phyloP scores from a whole-genome alignment of 208 protist genomes.

The Trypanosoma rangeli region DNA sequence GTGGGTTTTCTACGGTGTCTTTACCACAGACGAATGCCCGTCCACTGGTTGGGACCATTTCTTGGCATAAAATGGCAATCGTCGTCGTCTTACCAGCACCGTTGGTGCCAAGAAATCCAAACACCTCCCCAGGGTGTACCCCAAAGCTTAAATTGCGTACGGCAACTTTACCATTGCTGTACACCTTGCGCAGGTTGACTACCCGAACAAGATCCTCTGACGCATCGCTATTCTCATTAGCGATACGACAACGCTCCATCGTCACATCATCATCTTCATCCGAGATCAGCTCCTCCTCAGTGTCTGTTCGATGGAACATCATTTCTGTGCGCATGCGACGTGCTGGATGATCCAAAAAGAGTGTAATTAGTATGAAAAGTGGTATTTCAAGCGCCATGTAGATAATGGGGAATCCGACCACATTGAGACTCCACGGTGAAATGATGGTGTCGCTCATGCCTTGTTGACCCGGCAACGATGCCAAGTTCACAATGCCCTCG shows the following conservation, averaged over 20 bases:
- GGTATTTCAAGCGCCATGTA: constrained; percentile 68
- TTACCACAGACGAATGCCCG: constrained; percentile 46
- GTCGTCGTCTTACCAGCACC: constrained; percentile 88
- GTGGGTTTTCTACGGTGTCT: constrained; percentile 45
- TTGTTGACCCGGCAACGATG: constrained; percentile 20
- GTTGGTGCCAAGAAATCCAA: constrained; percentile 89
- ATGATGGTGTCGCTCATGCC: constrained; percentile 23
- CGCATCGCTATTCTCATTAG: constrained; percentile 1
- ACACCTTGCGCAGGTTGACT: constrained; percentile 58
- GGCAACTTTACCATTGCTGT: constrained; percentile 64
- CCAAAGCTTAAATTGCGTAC: constrained; percentile 72
- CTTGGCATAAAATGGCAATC: constrained; percentile 78
- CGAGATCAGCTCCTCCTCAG: constrained; percentile 29
- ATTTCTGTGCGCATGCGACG: constrained; percentile 30
- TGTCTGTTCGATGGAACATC: constrained; percentile 20
- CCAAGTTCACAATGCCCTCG: constrained; percentile 75
- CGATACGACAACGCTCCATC: constrained; percentile 7
- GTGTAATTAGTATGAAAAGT: constrained; percentile 55
- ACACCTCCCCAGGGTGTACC: constrained; percentile 70
- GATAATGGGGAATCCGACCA: constrained; percentile 50
- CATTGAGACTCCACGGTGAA: constrained; percentile 41
- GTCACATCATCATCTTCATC: constrained; percentile 37
- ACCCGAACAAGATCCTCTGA: constrained; percentile 56
- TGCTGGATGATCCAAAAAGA: constrained; percentile 66
- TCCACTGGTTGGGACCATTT: constrained; percentile 64